These are phyloP conservation scores for Penicillium atrosanguineum DNA, from an alignment of 495 filamentous ascomycete species.

Conservation along the genomic window DNA sequence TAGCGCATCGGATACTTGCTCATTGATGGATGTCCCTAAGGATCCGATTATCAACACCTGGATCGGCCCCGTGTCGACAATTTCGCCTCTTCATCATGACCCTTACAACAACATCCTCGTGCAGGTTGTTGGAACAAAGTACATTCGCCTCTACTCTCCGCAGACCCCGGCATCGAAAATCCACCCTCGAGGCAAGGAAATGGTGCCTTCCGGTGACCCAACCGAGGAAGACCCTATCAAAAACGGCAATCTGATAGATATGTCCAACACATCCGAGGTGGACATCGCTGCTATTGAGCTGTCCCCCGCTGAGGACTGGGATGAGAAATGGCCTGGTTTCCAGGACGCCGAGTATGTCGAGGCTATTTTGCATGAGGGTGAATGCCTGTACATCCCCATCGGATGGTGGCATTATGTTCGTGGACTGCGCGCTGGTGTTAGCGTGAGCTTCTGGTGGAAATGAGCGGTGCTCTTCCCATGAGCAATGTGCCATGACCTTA, in stretches of 20 bases:
- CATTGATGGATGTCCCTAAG: constrained; percentile 17
- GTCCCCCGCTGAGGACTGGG: constrained; percentile 50
- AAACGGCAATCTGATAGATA: constrained; percentile 60
- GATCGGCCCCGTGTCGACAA: constrained; percentile 85
- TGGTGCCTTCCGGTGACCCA: constrained; percentile 38
- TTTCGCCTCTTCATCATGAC: constrained; percentile 90
- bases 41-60: constrained; percentile 73
- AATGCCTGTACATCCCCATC: constrained; percentile 85
- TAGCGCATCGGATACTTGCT: constrained; percentile 7
- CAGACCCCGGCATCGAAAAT: constrained; percentile 53
- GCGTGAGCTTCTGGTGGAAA: constrained; percentile 97
- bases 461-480: neutral
- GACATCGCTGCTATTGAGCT: constrained; percentile 61
- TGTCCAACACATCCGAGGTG: constrained; percentile 83
- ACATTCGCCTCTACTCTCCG: constrained; percentile 81
- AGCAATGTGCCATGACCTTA: neutral
- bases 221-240: constrained; percentile 10
- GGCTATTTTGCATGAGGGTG: constrained; percentile 73
- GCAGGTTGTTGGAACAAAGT: constrained; percentile 90
- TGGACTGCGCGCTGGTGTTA: constrained; percentile 81
- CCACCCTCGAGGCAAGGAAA: constrained; percentile 65
- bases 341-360: constrained; percentile 67
- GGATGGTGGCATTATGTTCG: constrained; percentile 99
- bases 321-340: constrained; percentile 55
- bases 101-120: constrained; percentile 90